Conservation (phyloP, 176 grass and related monocot genomes). For the Phyllostachys edulis region DNA sequence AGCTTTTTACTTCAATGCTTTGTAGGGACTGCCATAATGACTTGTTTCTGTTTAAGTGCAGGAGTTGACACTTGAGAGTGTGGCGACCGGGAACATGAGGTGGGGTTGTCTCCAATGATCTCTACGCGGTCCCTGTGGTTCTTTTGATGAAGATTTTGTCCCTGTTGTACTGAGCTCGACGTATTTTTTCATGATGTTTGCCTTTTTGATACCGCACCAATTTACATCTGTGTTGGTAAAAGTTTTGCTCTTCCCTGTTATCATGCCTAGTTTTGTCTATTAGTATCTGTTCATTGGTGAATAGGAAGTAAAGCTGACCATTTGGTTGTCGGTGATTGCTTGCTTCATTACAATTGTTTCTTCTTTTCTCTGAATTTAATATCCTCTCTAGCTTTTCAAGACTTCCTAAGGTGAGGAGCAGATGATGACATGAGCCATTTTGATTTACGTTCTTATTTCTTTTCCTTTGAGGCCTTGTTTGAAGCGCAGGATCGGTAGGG, state of each 20-base stretch:
- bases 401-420: background rate
- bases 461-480: too few relatives aligned
- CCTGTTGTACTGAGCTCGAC: background rate
- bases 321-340: background rate
- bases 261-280: background rate
- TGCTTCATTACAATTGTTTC: background rate
- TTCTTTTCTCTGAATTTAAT: slow-evolving; percentile 6
- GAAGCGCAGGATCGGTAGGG: too few relatives aligned
- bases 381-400: background rate
- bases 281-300: background rate
- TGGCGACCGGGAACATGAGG: background rate
- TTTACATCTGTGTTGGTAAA: background rate
- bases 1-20: slow-evolving; percentile 2
- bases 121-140: slow-evolving; percentile 2
- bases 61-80: background rate
- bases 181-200: background rate
- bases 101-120: slow-evolving; percentile 16
- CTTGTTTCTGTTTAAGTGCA: slow-evolving; percentile 20
- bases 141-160: slow-evolving; percentile 1
- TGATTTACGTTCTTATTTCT: background rate
- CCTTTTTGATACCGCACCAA: background rate
- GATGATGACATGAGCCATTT: background rate
- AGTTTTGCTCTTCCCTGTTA: background rate
- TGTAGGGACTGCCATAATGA: slow-evolving; percentile 32
- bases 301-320: background rate